phyloP scores from a whole-genome alignment of 2,329 filamentous ascomycete genomes.

The Xylaria sp. region DNA sequence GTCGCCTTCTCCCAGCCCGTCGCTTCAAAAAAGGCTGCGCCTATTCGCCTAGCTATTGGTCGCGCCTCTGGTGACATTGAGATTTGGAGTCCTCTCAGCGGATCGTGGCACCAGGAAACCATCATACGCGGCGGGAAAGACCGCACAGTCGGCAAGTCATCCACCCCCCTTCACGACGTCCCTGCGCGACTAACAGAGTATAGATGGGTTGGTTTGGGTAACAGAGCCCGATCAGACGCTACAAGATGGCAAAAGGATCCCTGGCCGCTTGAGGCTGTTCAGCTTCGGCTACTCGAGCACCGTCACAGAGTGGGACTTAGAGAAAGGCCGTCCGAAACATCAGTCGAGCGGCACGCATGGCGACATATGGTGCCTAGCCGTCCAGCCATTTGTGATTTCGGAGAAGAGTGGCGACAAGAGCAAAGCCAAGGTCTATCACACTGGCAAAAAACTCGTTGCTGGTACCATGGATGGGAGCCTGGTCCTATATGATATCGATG shows the following conservation, averaged over 20 bases:
- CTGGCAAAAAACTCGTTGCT: slow-evolving; percentile 74
- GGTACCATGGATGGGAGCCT: slow-evolving; percentile 94
- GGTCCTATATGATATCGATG: slow-evolving; percentile 85
- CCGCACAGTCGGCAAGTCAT: slow-evolving; percentile 54
- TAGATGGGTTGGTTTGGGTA: slow-evolving; percentile 92
- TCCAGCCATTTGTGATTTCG: slow-evolving; percentile 70
- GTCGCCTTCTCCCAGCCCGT: slow-evolving; percentile 89
- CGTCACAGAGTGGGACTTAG: slow-evolving; percentile 95
- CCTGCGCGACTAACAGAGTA: slow-evolving; percentile 60
- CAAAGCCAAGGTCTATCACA: slow-evolving; percentile 49
- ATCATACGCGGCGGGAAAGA: slow-evolving; percentile 85
- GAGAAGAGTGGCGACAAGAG: slow-evolving; percentile 42
- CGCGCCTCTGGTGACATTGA: slow-evolving; percentile 96
- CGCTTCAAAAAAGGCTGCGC: slow-evolving; percentile 63
- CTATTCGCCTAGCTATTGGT: slow-evolving; percentile 84
- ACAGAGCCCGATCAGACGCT: slow-evolving; percentile 82
- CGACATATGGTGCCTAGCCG: slow-evolving; percentile 96
- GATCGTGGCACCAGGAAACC: slow-evolving; percentile 89
- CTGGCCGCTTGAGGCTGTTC: slow-evolving; percentile 86
- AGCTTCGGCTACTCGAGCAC: slow-evolving; percentile 94
- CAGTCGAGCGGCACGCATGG: slow-evolving; percentile 93
- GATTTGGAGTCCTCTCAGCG: slow-evolving; percentile 91
- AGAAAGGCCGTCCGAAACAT: slow-evolving; percentile 78
- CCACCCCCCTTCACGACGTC: neutral
- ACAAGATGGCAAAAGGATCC: slow-evolving; percentile 68